A percentile compares a stretch with the other conserved stretches of the same genome.
Evolutionary conservation across 139 green algal species (phyloP).

Genomic region (Auxenochlorella pyrenoidosa): DNA sequence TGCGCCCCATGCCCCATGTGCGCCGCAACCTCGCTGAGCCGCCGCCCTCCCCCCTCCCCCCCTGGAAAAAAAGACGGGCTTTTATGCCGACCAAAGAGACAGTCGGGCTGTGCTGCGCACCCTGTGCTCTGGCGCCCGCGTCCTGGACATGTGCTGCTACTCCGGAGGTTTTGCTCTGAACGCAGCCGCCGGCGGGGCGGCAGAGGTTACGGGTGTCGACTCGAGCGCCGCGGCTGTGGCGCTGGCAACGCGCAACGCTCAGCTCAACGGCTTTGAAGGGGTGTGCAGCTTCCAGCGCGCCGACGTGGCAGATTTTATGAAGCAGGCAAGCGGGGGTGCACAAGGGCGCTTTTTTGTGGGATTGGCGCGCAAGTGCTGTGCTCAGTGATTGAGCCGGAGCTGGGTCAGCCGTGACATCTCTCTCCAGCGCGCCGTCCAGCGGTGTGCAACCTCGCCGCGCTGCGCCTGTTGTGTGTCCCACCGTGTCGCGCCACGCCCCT

Average conservation of each 20-base stretch:
- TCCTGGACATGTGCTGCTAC: constrained; percentile 96
- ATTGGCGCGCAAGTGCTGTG: neutral
- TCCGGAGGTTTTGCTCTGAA: constrained; percentile 72
- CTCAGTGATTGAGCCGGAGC: too few species aligned
- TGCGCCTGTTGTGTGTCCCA: too few species aligned
- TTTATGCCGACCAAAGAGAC: constrained; percentile 90
- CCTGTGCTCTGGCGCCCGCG: constrained; percentile 59
- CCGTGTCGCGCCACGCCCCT: neutral
- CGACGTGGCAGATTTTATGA: constrained; percentile 80
- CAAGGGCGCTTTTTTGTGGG: too few species aligned
- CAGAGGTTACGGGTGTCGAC: constrained; percentile 64
- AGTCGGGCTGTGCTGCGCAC: constrained; percentile 73
- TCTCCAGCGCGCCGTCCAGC: too few species aligned
- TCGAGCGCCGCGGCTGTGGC: constrained; percentile 70
- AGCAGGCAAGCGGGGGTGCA: constrained; percentile 23
- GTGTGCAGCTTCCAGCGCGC: constrained; percentile 64
- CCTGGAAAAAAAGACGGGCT: constrained; percentile 49
- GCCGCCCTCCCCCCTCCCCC: neutral
- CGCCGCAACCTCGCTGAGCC: too few species aligned
- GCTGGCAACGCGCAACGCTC: constrained; percentile 76
- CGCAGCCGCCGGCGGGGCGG: constrained; percentile 41
- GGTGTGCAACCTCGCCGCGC: too few species aligned
- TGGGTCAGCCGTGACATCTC: too few species aligned
- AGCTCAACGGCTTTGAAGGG: constrained; percentile 75
- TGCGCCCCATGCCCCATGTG: too few species aligned